Evolutionary conservation across 2,329 filamentous ascomycete species (phyloP).

Genomic region (Colletotrichum tropicale): DNA sequence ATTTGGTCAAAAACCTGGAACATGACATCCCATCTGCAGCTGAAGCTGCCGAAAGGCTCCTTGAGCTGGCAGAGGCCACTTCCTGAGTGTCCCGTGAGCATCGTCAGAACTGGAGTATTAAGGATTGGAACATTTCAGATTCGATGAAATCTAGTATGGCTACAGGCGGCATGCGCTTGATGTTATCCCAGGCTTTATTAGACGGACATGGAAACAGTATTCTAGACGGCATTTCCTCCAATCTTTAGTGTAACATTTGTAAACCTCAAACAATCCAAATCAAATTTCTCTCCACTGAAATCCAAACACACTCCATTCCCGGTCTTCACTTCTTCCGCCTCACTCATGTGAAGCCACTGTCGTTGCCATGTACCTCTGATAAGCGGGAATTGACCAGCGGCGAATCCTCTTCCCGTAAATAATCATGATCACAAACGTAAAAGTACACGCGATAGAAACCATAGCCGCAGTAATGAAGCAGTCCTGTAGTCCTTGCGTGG

Average conservation of each 20-base stretch:
- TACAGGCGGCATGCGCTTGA: rapidly evolving
- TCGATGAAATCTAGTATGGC: not conserved
- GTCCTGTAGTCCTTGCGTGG: not conserved
- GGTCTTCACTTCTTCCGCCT: not conserved
- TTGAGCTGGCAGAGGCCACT: not conserved
- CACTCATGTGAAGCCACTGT: not conserved
- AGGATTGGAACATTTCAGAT: not conserved
- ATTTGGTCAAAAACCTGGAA: not conserved
- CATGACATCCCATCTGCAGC: not conserved
- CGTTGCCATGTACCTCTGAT: not conserved
- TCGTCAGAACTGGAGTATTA: not conserved
- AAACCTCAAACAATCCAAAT: not conserved
- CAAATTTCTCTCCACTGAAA: rapidly evolving
- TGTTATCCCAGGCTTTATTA: rapidly evolving
- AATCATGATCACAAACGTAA: not conserved
- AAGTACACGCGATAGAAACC: not conserved
- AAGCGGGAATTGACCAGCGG: not conserved
- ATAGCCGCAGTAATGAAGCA: not conserved
- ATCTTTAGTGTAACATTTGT: rapidly evolving
- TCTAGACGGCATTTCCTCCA: too few species aligned
- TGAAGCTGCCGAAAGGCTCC: not conserved
- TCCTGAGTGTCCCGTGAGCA: not conserved
- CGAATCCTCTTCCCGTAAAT: not conserved
- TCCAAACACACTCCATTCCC: rapidly evolving
- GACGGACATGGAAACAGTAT: too few species aligned